phyloP scores from a whole-genome alignment of 2,329 filamentous ascomycete genomes.

The Sphaerulina musiva region DNA sequence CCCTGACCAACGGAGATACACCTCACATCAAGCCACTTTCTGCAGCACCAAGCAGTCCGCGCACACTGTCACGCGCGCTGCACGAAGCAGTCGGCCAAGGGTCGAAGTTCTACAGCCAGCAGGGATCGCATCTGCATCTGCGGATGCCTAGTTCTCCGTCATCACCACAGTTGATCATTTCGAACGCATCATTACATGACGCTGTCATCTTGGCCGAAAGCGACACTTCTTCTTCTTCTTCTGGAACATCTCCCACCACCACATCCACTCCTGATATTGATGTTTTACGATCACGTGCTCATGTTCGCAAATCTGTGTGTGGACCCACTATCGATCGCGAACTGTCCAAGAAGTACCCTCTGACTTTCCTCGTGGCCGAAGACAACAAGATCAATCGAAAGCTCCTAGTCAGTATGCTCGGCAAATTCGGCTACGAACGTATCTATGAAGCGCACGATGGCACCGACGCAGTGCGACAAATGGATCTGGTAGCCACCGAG shows the following conservation, averaged over 20 bases:
- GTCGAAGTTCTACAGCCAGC: constrained; percentile 1
- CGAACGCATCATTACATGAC: constrained; percentile 6
- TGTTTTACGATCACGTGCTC: neutral
- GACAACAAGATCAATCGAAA: constrained; percentile 67
- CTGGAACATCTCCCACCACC: constrained; percentile 16
- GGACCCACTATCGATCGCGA: constrained; percentile 46
- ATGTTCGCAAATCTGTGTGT: constrained; percentile 22
- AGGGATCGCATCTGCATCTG: constrained; percentile 1
- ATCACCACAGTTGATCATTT: constrained; percentile 16
- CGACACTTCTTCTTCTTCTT: constrained; percentile 8
- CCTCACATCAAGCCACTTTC: constrained; percentile 15
- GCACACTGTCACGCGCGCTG: constrained; percentile 22
- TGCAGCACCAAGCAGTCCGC: constrained; percentile 22
- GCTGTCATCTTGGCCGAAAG: constrained; percentile 1
- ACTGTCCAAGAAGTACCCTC: constrained; percentile 54
- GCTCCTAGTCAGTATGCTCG: constrained; percentile 59
- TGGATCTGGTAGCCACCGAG: constrained; percentile 33
- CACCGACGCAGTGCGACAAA: constrained; percentile 58
- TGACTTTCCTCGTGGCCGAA: constrained; percentile 64
- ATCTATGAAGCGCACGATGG: constrained; percentile 63
- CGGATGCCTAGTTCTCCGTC: constrained; percentile 15
- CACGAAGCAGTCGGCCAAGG: constrained; percentile 20
- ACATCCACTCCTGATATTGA: constrained; percentile 9
- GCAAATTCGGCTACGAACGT: constrained; percentile 58
- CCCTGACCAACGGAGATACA: constrained; percentile 3